phyloP scores from a whole-genome alignment of 1,284 basidiomycete species.

The Schizophyllum commune region DNA sequence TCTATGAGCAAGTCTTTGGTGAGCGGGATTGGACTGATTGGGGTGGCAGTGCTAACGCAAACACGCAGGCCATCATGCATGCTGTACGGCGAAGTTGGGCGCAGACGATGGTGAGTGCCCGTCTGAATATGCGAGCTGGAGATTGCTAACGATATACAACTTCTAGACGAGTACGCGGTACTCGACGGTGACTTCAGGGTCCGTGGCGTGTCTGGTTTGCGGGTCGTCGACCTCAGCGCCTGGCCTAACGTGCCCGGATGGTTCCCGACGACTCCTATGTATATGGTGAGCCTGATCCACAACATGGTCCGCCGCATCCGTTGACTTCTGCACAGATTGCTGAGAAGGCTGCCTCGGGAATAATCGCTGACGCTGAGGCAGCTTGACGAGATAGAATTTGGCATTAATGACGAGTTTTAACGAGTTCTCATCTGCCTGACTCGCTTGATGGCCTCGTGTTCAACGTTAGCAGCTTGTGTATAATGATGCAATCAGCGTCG shows the following conservation, averaged over 20 bases:
- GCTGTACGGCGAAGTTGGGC: conserved; percentile 24
- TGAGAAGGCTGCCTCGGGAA: conserved; percentile 23
- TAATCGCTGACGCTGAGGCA: conserved; percentile 10
- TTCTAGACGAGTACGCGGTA: conserved; percentile 21
- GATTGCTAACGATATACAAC: background rate
- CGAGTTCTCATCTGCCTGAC: no score
- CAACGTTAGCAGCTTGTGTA: no score
- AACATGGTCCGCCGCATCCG: background rate
- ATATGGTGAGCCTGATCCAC: conserved; percentile 17
- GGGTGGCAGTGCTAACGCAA: background rate
- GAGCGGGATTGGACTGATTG: background rate
- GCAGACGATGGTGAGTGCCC: conserved; percentile 16
- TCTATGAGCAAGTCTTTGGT: conserved; percentile 19
- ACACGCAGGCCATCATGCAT: conserved; percentile 22
- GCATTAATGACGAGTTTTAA: no score
- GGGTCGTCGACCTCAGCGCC: conserved; percentile 23
- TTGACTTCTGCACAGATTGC: conserved; percentile 15
- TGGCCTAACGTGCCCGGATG: conserved; percentile 24
- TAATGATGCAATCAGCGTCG: no score
- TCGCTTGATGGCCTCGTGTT: no score
- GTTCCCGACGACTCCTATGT: conserved; percentile 23
- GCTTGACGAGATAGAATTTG: no score
- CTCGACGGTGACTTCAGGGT: conserved; percentile 23
- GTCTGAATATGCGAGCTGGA: background rate
- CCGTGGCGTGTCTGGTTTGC: conserved; percentile 18